These are phyloP conservation scores for Erysimum cheiri DNA, from an alignment of 441 rosid species.

Conservation along the genomic window DNA sequence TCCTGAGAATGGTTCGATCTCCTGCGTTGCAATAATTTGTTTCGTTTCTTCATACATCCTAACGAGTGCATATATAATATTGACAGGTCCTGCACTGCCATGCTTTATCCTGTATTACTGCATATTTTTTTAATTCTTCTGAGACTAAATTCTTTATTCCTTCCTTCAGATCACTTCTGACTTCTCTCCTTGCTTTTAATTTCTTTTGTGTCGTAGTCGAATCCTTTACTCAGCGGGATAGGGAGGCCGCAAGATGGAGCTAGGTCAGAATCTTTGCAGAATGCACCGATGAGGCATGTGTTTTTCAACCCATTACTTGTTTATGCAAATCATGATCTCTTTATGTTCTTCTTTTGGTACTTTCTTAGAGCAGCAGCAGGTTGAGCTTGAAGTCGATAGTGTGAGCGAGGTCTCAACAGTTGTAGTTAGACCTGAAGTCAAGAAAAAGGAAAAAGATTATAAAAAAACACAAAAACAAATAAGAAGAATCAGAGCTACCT, in stretches of 20 bases:
- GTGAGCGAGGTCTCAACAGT: slow-evolving; percentile 27
- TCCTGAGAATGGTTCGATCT: neutral
- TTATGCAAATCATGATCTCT: slow-evolving; percentile 49
- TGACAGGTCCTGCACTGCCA: slow-evolving; percentile 67
- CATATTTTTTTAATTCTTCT: neutral
- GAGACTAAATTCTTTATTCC: slow-evolving; percentile 43
- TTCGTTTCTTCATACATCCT: slow-evolving; percentile 42
- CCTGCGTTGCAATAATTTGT: neutral
- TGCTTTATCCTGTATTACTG: slow-evolving; percentile 42
- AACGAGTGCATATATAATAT: slow-evolving; percentile 59
- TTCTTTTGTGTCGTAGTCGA: slow-evolving; percentile 45
- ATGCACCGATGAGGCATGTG: slow-evolving; percentile 63
- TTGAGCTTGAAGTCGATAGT: slow-evolving; percentile 55
- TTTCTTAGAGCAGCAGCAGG: slow-evolving; percentile 48
- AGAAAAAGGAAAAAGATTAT: neutral
- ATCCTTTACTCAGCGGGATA: slow-evolving; percentile 44
- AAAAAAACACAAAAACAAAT: slow-evolving; percentile 20
- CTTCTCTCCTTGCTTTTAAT: slow-evolving; percentile 9
- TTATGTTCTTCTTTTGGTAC: slow-evolving; percentile 43
- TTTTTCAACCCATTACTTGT: slow-evolving; percentile 39
- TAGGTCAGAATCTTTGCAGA: slow-evolving; percentile 74
- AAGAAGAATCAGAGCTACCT: slow-evolving; percentile 30
- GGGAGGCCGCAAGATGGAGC: slow-evolving; percentile 56
- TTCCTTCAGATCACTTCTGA: slow-evolving; percentile 32
- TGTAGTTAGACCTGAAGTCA: neutral